phyloP scores from a whole-genome alignment of 805 yeast species.

The Grigorovia transvaalensis region DNA sequence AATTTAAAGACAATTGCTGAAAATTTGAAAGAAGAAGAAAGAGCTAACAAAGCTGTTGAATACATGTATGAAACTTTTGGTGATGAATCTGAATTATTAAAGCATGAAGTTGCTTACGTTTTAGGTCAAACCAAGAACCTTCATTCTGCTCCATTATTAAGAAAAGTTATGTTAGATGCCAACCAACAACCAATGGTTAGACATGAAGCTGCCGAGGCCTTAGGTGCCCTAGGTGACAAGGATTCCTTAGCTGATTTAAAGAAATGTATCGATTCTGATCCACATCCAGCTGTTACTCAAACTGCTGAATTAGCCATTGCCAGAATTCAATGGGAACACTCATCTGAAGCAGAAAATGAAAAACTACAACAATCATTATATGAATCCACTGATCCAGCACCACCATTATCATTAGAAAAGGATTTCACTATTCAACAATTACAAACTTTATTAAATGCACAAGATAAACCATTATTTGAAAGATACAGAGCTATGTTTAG shows the following conservation, averaged over 20 bases:
- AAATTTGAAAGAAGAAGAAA: conserved; percentile 41
- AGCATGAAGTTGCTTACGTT: conserved; percentile 96
- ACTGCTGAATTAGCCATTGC: conserved; percentile 96
- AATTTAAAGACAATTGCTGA: conserved; percentile 79
- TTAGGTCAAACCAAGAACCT: conserved; percentile 89
- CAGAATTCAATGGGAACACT: conserved; percentile 86
- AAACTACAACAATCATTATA: conserved; percentile 63
- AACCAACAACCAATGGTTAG: conserved; percentile 92
- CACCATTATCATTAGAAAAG: conserved; percentile 70
- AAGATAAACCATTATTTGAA: conserved; percentile 69
- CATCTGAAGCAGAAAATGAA: conserved; percentile 50
- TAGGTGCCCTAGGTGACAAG: conserved; percentile 87
- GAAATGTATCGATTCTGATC: conserved; percentile 60
- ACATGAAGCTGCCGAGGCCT: conserved; percentile 98
- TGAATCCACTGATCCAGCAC: conserved; percentile 94
- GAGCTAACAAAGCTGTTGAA: conserved; percentile 59
- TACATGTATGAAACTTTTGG: conserved; percentile 78
- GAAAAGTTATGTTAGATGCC: conserved; percentile 54
- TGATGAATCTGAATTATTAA: conserved; percentile 78
- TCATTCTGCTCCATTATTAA: conserved; percentile 63
- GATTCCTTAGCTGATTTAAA: conserved; percentile 59
- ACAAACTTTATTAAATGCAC: conserved; percentile 62
- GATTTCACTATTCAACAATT: conserved; percentile 56
- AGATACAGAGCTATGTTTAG: conserved; percentile 98
- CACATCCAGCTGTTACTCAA: conserved; percentile 80